These are phyloP conservation scores for Lineolata rhizophorae DNA, from an alignment of 495 filamentous ascomycete species.

Conservation along the genomic window DNA sequence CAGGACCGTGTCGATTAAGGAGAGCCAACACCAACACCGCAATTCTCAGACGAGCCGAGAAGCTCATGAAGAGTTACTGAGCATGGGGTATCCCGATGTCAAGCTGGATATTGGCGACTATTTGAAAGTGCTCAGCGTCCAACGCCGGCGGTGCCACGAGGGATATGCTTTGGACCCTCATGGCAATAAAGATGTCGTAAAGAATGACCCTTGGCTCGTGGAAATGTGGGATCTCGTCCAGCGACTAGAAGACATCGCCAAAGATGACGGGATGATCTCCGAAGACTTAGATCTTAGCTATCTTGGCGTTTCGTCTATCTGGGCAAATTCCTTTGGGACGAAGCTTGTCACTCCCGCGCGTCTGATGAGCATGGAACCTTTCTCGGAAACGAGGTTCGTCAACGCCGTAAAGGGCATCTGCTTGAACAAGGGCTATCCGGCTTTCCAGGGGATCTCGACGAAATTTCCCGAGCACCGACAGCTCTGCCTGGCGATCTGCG, in stretches of 20 bases:
- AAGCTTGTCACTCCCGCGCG: slow-evolving; percentile 9
- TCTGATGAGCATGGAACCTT: slow-evolving; percentile 7
- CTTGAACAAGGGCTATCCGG: slow-evolving; percentile 23
- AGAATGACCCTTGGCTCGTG: slow-evolving; percentile 52
- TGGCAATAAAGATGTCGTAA: slow-evolving; percentile 42
- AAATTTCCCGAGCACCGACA: slow-evolving; percentile 49
- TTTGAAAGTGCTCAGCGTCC: slow-evolving; percentile 15
- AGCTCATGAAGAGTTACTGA: slow-evolving; percentile 11
- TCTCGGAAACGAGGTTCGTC: slow-evolving; percentile 14
- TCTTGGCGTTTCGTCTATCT: slow-evolving; percentile 59
- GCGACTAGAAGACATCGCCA: slow-evolving; percentile 22
- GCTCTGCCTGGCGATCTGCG: slow-evolving; percentile 58
- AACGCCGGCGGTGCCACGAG: slow-evolving; percentile 33
- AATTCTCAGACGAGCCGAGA: slow-evolving; percentile 6
- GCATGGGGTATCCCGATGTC: slow-evolving; percentile 20
- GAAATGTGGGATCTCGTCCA: slow-evolving; percentile 39
- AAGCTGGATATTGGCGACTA: slow-evolving; percentile 7
- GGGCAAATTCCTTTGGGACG: slow-evolving; percentile 53
- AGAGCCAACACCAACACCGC: no score
- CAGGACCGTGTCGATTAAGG: no score
- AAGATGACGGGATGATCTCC: slow-evolving; percentile 50
- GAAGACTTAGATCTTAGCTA: slow-evolving; percentile 62
- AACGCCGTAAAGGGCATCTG: slow-evolving; percentile 30
- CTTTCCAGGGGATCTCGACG: slow-evolving; percentile 32
- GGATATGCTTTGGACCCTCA: slow-evolving; percentile 60